These are phyloP conservation scores for Asterella californica DNA, from an alignment of 225 moss, liverwort and hornwort genomes.

Conservation along the genomic window DNA sequence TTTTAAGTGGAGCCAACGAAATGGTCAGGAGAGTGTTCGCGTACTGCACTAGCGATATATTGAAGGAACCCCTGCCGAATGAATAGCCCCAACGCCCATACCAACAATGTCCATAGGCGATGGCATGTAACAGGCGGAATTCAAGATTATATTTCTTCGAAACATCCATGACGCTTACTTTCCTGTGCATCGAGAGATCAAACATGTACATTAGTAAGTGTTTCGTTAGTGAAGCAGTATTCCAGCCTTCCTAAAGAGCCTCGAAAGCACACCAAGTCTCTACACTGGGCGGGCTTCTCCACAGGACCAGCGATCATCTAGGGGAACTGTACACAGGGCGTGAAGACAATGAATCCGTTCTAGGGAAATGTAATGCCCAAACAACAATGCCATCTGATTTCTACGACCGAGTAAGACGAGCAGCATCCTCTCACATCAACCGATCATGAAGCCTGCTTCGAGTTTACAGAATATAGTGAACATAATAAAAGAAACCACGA, in stretches of 20 bases:
- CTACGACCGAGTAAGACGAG: too few species aligned
- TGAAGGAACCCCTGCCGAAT: constrained; percentile 77
- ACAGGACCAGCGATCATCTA: too few species aligned
- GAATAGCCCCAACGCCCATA: constrained; percentile 82
- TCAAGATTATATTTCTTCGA: constrained; percentile 72
- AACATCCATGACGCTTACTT: constrained; percentile 81
- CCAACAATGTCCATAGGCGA: constrained; percentile 78
- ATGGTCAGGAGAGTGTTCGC: constrained; percentile 63
- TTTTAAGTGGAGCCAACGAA: constrained; percentile 56
- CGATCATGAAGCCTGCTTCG: neutral
- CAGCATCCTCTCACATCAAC: neutral
- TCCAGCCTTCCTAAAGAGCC: too few species aligned
- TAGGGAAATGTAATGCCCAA: too few species aligned
- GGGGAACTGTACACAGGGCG: too few species aligned
- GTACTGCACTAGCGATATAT: constrained; percentile 66
- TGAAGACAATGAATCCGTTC: too few species aligned
- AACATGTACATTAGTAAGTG: neutral
- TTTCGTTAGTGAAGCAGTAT: too few species aligned
- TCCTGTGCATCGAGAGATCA: constrained; percentile 38
- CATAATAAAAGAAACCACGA: too few species aligned
- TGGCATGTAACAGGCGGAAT: constrained; percentile 68
- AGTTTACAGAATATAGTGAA: too few species aligned
- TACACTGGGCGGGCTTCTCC: too few species aligned
- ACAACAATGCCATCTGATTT: too few species aligned
- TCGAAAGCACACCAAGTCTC: neutral